These are phyloP conservation scores for Trametes sanguinea DNA, from an alignment of 768 basidiomycete genomes.

Conservation along the genomic window DNA sequence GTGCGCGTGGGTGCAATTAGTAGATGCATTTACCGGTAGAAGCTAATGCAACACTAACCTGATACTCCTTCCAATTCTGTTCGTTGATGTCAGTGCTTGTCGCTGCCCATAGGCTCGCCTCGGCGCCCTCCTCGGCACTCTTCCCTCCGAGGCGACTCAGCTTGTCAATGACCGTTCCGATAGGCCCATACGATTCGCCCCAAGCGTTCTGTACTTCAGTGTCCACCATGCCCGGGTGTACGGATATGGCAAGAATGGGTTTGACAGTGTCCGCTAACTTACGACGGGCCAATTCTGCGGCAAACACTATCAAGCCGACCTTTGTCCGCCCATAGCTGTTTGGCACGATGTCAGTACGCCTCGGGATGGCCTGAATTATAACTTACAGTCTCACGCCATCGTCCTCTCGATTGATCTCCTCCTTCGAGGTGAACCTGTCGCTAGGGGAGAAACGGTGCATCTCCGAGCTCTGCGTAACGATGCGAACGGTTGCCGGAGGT, in stretches of 20 bases:
- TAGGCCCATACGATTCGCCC: conserved; percentile 29
- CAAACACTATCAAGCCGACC: conserved; percentile 31
- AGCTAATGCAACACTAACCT: conserved; percentile 20
- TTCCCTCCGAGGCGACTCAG: conserved; percentile 26
- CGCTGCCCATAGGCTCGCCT: conserved; percentile 34
- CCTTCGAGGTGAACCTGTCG: conserved; percentile 27
- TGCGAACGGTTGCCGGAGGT: conserved; percentile 29
- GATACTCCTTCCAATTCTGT: conserved; percentile 32
- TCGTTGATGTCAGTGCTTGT: conserved; percentile 30
- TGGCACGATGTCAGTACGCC: not conserved
- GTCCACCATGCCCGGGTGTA: conserved; percentile 34
- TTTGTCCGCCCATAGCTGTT: conserved; percentile 32
- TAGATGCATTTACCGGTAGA: not conserved
- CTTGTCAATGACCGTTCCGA: conserved; percentile 28
- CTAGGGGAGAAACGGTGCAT: conserved; percentile 29
- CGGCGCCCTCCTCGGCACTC: conserved; percentile 34
- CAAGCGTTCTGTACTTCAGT: conserved; percentile 32
- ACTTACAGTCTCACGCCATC: conserved; percentile 28
- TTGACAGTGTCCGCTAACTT: conserved; percentile 22
- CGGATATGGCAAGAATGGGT: conserved; percentile 30
- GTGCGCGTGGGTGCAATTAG: not conserved
- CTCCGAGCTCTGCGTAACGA: conserved; percentile 34
- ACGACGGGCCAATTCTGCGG: conserved; percentile 27
- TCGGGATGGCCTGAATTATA: not conserved
- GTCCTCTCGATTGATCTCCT: conserved; percentile 29